phyloP scores from a whole-genome alignment of 2,329 filamentous ascomycete genomes.

The Talaromyces verruculosus region DNA sequence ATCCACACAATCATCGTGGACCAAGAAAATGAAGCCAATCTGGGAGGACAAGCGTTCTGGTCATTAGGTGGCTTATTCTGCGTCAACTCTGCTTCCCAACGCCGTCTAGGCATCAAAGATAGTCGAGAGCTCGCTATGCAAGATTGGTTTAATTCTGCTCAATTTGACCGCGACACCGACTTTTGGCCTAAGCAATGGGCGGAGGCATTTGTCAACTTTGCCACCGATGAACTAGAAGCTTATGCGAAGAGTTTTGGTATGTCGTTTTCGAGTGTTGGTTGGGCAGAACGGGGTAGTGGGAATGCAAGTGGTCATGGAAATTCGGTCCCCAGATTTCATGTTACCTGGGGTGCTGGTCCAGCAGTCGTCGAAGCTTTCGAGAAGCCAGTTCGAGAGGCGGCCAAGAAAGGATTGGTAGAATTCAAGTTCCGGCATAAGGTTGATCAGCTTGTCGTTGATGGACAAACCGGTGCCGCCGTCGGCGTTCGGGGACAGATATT shows the following conservation, averaged over 20 bases:
- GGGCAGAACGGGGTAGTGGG: constrained; percentile 62
- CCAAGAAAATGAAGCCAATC: constrained; percentile 57
- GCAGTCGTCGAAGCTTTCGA: constrained; percentile 60
- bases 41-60: constrained; percentile 65
- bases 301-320: constrained; percentile 60
- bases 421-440: constrained; percentile 60
- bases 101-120: constrained; percentile 60
- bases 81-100: constrained; percentile 59
- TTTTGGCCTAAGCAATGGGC: constrained; percentile 62
- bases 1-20: constrained; percentile 46
- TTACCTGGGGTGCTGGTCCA: constrained; percentile 62
- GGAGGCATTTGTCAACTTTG: constrained; percentile 64
- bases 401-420: constrained; percentile 53
- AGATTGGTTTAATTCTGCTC: constrained; percentile 60
- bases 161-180: constrained; percentile 59
- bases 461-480: constrained; percentile 50
- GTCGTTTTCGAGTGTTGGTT: constrained; percentile 57
- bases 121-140: constrained; percentile 57
- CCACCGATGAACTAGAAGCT: constrained; percentile 57
- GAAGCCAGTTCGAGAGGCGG: constrained; percentile 57
- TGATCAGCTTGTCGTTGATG: constrained; percentile 57
- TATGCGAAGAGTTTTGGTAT: constrained; percentile 58
- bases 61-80: constrained; percentile 63
- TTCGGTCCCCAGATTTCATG: constrained; percentile 62
- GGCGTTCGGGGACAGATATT: constrained; percentile 58